Percentiles rank a stretch among this genome's conserved stretches.
These are phyloP conservation scores for Gentiana macrophylla DNA, from an alignment of 257 asterid genomes.

Conservation along the genomic window DNA sequence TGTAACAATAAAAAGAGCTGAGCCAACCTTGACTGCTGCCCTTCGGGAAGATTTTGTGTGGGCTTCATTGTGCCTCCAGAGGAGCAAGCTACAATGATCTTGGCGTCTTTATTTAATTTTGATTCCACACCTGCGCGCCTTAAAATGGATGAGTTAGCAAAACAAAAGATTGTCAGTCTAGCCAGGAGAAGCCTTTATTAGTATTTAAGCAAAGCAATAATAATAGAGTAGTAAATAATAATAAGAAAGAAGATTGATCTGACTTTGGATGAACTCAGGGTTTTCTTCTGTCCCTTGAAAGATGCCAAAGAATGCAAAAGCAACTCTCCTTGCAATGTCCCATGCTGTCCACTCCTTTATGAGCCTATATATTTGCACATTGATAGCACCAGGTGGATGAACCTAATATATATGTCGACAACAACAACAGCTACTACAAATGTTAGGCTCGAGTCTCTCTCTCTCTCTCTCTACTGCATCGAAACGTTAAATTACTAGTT, in stretches of 20 bases:
- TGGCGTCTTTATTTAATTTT: conserved; percentile 54
- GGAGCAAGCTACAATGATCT: conserved; percentile 88
- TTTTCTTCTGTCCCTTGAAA: conserved; percentile 90
- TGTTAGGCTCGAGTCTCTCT: neutral
- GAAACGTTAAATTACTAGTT: too few relatives aligned
- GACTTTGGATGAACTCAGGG: conserved; percentile 72
- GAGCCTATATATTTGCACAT: conserved; percentile 89
- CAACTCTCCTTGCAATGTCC: conserved; percentile 93
- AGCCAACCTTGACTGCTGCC: conserved; percentile 73
- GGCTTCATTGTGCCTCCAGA: conserved; percentile 82
- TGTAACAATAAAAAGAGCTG: neutral
- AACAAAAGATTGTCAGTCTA: neutral
- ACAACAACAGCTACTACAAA: conserved; percentile 11
- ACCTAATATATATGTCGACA: conserved; percentile 26
- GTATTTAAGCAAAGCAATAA: neutral
- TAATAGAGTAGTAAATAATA: neutral
- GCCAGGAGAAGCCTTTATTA: too few relatives aligned
- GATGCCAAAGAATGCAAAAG: conserved; percentile 88
- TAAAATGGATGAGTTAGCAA: conserved; percentile 10
- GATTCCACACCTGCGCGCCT: conserved; percentile 65
- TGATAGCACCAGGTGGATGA: conserved; percentile 87
- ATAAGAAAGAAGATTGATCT: neutral
- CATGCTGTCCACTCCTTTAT: conserved; percentile 99
- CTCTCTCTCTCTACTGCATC: too few relatives aligned
- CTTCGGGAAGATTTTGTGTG: conserved; percentile 80